These are phyloP conservation scores for Amniculicola lignicola DNA, from an alignment of 495 filamentous ascomycete species.

Conservation along the genomic window DNA sequence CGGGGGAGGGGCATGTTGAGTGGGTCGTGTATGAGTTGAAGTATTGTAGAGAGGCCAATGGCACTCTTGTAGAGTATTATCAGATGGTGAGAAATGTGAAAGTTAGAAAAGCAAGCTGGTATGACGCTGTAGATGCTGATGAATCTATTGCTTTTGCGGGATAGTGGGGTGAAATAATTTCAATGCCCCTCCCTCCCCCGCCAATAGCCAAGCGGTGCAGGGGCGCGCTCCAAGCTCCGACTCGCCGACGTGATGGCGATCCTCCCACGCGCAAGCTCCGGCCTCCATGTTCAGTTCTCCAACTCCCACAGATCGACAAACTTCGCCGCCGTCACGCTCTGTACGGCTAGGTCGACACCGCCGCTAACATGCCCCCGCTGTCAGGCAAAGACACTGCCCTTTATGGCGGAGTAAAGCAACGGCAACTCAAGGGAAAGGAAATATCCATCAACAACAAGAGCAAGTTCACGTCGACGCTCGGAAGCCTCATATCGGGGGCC, in stretches of 20 bases:
- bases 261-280: not conserved
- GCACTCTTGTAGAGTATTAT: not conserved
- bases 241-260: not conserved
- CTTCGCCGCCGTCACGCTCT: too few relatives aligned
- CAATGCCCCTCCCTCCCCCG: not conserved
- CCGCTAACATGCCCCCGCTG: too few relatives aligned
- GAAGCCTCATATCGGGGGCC: constrained; percentile 34
- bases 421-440: constrained; percentile 51
- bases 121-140: not conserved
- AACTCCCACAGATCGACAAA: too few relatives aligned
- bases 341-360: too few relatives aligned
- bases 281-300: too few relatives aligned
- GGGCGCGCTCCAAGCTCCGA: not conserved
- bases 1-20: constrained; percentile 35
- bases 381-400: constrained; percentile 56
- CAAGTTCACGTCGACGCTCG: constrained; percentile 58
- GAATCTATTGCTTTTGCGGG: not conserved
- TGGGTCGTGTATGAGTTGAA: not conserved
- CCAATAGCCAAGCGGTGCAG: not conserved
- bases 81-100: not conserved
- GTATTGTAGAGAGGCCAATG: too few relatives aligned
- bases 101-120: not conserved
- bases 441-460: constrained; percentile 70
- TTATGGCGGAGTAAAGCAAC: constrained; percentile 67
- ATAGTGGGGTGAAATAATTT: not conserved